Conservation (phyloP, 1,284 basidiomycete genomes). For the Takashimella tepidaria region DNA sequence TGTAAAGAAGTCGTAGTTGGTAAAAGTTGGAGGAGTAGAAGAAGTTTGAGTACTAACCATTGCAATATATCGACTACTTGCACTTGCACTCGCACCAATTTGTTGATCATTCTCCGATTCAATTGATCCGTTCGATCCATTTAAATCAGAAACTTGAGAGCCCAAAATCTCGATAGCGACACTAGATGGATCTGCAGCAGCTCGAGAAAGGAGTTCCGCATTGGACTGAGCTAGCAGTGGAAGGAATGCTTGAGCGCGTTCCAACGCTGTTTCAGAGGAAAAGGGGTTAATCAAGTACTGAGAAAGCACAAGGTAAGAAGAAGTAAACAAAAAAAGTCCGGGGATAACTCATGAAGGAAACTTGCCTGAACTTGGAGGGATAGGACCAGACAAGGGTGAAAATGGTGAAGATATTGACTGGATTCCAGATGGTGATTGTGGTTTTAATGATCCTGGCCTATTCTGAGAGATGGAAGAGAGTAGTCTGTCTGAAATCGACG, state of each 20-base stretch:
- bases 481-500: background rate
- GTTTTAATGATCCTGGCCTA: no score
- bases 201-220: constrained; percentile 23
- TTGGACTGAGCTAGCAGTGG: constrained; percentile 34
- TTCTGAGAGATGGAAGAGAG: background rate
- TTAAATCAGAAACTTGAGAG: no score
- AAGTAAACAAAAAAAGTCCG: background rate
- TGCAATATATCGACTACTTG: constrained; percentile 2
- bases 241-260: constrained; percentile 37
- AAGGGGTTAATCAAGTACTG: no score
- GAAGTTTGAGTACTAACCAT: constrained; percentile 2
- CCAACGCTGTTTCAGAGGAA: constrained; percentile 29
- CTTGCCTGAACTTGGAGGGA: background rate
- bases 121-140: no score
- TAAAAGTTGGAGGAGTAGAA: no score
- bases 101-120: constrained; percentile 11
- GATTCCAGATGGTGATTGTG: no score
- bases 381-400: background rate
- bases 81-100: background rate
- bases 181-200: constrained; percentile 18
- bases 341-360: background rate
- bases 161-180: constrained; percentile 37
- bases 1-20: no score
- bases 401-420: no score
- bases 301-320: no score